Base-by-base conservation (phyloP, 345 rosid genomes). In the Erysimum cheiranthoides region DNA sequence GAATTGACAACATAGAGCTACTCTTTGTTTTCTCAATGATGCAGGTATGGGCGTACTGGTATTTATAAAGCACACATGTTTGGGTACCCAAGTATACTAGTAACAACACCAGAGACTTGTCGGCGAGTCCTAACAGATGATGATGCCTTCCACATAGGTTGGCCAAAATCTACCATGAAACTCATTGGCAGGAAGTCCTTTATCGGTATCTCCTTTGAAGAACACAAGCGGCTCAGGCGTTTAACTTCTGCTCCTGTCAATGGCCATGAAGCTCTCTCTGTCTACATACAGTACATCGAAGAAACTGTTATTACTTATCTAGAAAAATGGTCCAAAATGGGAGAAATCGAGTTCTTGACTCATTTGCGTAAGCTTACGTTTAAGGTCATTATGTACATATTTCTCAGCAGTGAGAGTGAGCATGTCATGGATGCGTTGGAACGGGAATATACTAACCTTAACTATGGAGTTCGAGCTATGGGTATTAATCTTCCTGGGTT, bases 401-500 rank as follows among this genome's bases (percentile, higher is more conserved):
- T 93, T 35, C 84, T 93, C 50, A 83, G 96, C 83, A 74, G 86
- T 0, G 96, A 89, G 82, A 83, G 96, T 59, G 90, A 82, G 50
- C 40, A 61, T 2, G 81, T 83, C 21, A 79, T 90, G 90, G 96
- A 86, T 57, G 87, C 83, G 17, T 64, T 94, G 57, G 97, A 94
- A 84, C 79, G 66, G 73, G 90, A 91, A 73, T 93, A 89, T 70
- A 88, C 96, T 0, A 53, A 76, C 1, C 96, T 93, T 46, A 93
- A 93, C 69, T 77, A 78, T 36, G 98, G 97, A 57, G 87, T 93
- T 66, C 76, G 98, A 73, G 92, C 97, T 62, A 90, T 91, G 98
- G 89, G 91, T 8, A 83, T 93, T 73, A 91, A 91, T 78, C 21
- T 91, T 66, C 98, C 96, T 1, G 98, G 98, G 11, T 93, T 93